These are phyloP conservation scores for Neoscytalidium dimidiatum DNA, from an alignment of 2,329 filamentous ascomycete species.

Conservation along the genomic window DNA sequence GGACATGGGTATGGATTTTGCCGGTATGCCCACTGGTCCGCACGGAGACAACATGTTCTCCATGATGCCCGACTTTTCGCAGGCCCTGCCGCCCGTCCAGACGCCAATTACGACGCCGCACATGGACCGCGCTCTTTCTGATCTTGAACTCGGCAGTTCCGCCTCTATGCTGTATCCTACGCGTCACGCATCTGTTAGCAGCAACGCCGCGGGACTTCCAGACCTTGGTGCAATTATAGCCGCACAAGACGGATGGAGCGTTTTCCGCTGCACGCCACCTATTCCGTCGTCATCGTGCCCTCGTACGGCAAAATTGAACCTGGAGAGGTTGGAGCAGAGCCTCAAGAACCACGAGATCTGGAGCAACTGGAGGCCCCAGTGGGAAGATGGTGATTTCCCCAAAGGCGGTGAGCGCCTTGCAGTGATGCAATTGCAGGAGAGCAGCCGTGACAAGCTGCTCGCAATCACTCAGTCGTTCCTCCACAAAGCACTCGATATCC, in stretches of 20 bases:
- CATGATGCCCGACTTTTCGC: slow-evolving; percentile 48
- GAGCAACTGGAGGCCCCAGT: slow-evolving; percentile 53
- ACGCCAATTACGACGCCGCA: slow-evolving; percentile 51
- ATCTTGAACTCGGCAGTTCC: slow-evolving; percentile 47
- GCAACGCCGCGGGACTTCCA: slow-evolving; percentile 29
- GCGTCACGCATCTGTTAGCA: slow-evolving; percentile 42
- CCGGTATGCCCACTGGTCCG: slow-evolving; percentile 34
- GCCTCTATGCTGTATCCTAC: slow-evolving; percentile 43
- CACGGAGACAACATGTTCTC: slow-evolving; percentile 44
- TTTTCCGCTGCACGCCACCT: slow-evolving; percentile 54
- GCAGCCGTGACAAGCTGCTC: slow-evolving; percentile 68
- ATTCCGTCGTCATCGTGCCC: slow-evolving; percentile 52
- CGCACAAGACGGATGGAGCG: slow-evolving; percentile 55
- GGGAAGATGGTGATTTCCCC: slow-evolving; percentile 51
- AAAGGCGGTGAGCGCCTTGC: slow-evolving; percentile 46
- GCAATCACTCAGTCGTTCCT: slow-evolving; percentile 71
- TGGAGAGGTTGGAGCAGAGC: slow-evolving; percentile 54
- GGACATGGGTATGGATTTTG: slow-evolving; percentile 48
- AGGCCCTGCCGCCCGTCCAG: slow-evolving; percentile 42
- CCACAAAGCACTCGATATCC: slow-evolving; percentile 70
- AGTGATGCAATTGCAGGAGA: slow-evolving; percentile 52
- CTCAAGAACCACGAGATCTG: slow-evolving; percentile 54
- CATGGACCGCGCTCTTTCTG: slow-evolving; percentile 50
- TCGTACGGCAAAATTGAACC: slow-evolving; percentile 52
- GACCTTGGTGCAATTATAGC: slow-evolving; percentile 52